Conservation (phyloP, 2,329 filamentous ascomycete genomes). For the Lasiodiplodia gonubiensis region DNA sequence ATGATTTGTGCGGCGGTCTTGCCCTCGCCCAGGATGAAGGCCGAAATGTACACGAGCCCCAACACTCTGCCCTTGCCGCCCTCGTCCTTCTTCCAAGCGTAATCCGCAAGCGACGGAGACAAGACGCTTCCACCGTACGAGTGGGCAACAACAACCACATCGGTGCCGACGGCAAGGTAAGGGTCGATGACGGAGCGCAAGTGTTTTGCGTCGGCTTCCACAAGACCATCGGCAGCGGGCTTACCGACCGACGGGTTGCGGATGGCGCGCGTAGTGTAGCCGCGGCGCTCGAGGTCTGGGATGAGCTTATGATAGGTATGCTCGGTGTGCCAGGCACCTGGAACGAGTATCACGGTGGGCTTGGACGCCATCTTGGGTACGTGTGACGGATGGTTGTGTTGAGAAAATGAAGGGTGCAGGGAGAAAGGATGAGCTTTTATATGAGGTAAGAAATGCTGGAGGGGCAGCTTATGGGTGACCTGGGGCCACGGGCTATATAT, state of each 20-base stretch:
- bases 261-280: conserved; percentile 33
- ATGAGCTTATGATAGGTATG: conserved; percentile 34
- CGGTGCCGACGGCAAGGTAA: conserved; percentile 31
- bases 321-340: conserved; percentile 37
- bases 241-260: conserved; percentile 36
- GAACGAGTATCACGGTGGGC: conserved; percentile 33
- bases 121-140: conserved; percentile 40
- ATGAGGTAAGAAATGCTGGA: neutral
- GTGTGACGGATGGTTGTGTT: neutral
- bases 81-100: neutral
- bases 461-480: neutral
- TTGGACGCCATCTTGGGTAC: neutral
- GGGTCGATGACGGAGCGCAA: conserved; percentile 32
- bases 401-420: neutral
- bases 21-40: neutral
- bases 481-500: neutral
- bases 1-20: neutral
- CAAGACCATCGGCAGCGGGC: conserved; percentile 26
- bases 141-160: conserved; percentile 39
- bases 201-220: conserved; percentile 33
- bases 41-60: conserved; percentile 18
- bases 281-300: conserved; percentile 28
- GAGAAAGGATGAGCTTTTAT: neutral
- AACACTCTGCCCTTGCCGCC: conserved; percentile 1
- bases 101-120: conserved; percentile 12